Evolutionary conservation across 441 rosid genomes (phyloP), one percentile per base, ranked within the genome.

Genomic region (Gossypium gossypioides): DNA sequence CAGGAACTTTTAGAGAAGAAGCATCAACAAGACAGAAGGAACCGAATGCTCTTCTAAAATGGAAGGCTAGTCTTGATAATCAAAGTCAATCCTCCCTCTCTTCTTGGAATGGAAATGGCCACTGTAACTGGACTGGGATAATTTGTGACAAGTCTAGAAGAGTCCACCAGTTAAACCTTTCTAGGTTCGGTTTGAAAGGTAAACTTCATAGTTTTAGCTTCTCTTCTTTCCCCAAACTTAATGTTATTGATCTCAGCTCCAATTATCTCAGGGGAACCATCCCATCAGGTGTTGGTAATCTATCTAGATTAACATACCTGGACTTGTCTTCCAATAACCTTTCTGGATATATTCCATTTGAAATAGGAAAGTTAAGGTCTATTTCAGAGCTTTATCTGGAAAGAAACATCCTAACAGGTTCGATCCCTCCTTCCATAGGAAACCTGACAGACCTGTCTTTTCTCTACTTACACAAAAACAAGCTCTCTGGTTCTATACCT

Each of bases 41-140:
- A 57, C 8, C 34, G 1, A 3, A 57, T 57, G 62, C 37, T 57
- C 62, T 57, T 57, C 34, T 57, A 12, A 57, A 24, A 4, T 24
- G 62, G 62, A 57, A 57, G 62, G 62, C 62, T 4, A 57, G 29
- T 42, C 52, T 66, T 46, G 56, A 66, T 48, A 13, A 42, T 44
- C 56, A 44, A 48, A 24, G 19, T 4, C 22, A 24, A 5, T 10
- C 34, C 15, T 46, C 50, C 37, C 4, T 58, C 10, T 48, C 57
- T 48, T 25, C 71, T 48, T 67, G 71, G 55, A n/a, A 22, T 24
- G 71, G 42, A 22, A 44, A 67, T 13, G 34, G 6, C 7, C 24
- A 25, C 4, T 68, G 72, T 37, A 7, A 48, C 8, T 68, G 72
- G 72, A 22, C 19, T 15, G 60, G 40, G 19, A 22, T 66, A 1